phyloP scores from a whole-genome alignment of 768 basidiomycete species.

The Leccinum olivaceopallidum region DNA sequence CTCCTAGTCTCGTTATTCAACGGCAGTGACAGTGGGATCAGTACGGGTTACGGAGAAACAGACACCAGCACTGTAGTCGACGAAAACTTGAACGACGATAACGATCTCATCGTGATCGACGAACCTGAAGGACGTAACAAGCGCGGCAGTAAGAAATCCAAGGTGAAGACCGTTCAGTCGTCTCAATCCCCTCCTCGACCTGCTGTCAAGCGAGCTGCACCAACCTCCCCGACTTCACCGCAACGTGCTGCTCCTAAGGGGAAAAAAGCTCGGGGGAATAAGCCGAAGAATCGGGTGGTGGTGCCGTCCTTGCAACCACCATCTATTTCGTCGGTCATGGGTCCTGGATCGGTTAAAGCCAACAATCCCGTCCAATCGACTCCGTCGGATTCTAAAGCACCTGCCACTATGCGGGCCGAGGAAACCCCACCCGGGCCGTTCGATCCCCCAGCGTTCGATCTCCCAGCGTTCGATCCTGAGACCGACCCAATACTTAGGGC shows the following conservation, averaged over 20 bases:
- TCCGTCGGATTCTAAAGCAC: background rate
- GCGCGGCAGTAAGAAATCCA: background rate
- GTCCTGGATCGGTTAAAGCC: background rate
- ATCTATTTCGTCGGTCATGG: background rate
- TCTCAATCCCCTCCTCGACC: background rate
- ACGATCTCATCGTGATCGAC: background rate
- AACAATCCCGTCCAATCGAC: background rate
- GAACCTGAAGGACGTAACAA: background rate
- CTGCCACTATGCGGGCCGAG: background rate
- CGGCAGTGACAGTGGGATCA: too few relatives aligned
- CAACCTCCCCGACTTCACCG: background rate
- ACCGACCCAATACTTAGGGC: background rate
- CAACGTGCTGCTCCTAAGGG: background rate
- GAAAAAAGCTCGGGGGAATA: background rate
- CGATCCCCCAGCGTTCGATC: too few relatives aligned
- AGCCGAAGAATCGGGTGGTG: background rate
- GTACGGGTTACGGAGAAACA: too few relatives aligned
- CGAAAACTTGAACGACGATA: background rate
- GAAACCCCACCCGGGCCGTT: too few relatives aligned
- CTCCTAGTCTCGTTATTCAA: too few relatives aligned
- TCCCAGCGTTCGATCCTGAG: background rate
- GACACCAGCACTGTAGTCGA: background rate
- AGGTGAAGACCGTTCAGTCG: background rate
- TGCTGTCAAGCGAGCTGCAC: background rate
- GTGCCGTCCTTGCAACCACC: background rate